Evolutionary conservation across 345 rosid species (phyloP).

Genomic region (Geranium rotundifolium): DNA sequence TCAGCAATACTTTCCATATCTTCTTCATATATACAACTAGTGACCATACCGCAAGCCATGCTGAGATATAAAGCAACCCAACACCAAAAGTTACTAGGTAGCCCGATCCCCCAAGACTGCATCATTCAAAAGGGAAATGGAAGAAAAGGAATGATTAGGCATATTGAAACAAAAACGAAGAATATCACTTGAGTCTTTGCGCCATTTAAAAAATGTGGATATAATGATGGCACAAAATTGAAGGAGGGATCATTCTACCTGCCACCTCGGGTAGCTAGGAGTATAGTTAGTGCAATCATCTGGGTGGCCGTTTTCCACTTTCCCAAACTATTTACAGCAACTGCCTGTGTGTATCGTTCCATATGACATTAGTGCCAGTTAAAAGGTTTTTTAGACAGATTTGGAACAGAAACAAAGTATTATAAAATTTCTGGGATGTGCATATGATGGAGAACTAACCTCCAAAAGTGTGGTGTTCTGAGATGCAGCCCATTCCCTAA

Average conservation of each 20-base stretch:
- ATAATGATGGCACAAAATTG: background rate
- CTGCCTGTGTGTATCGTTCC: slow-evolving; percentile 44
- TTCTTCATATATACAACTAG: slow-evolving; percentile 75
- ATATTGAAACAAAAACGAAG: background rate
- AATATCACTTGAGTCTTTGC: slow-evolving; percentile 1
- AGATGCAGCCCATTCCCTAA: slow-evolving; percentile 99
- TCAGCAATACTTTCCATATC: slow-evolving; percentile 61
- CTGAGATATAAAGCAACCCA: slow-evolving; percentile 76
- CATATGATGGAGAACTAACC: slow-evolving; percentile 30
- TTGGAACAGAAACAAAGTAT: background rate
- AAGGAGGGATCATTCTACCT: slow-evolving; percentile 25
- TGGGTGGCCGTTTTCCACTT: slow-evolving; percentile 99
- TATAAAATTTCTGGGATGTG: background rate
- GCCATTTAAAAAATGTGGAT: no score
- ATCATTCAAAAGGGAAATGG: background rate
- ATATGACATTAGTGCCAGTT: background rate
- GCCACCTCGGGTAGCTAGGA: slow-evolving; percentile 75
- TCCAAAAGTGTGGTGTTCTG: slow-evolving; percentile 66
- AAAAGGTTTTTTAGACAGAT: background rate
- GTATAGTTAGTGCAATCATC: slow-evolving; percentile 85
- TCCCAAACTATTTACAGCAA: slow-evolving; percentile 92
- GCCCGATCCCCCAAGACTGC: slow-evolving; percentile 51
- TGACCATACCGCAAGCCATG: slow-evolving; percentile 89
- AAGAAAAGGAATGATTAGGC: background rate
- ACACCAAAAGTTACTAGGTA: slow-evolving; percentile 55